Percentiles rank a stretch among this genome's conserved stretches.
phyloP scores from a whole-genome alignment of 179 eudicot genomes.

The Pouteria campechiana region DNA sequence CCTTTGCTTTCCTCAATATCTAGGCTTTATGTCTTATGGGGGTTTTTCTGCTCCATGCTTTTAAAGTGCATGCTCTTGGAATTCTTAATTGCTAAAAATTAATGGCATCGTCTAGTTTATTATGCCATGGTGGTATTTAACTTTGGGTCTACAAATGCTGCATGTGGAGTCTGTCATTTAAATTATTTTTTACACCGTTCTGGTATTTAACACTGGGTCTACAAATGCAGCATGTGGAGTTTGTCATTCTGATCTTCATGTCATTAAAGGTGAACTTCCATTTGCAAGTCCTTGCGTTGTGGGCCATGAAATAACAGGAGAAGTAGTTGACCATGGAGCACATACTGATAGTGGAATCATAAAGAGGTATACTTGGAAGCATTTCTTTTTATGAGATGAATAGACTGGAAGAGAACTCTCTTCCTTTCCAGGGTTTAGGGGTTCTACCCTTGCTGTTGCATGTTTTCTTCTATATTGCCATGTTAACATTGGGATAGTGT shows the following conservation, averaged over 20 bases:
- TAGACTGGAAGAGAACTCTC: too few species aligned
- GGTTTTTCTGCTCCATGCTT: too few species aligned
- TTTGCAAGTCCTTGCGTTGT: slow-evolving; percentile 90
- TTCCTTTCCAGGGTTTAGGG: too few species aligned
- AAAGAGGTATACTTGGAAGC: slow-evolving; percentile 46
- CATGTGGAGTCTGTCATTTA: slow-evolving; percentile 99
- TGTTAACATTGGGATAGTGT: too few species aligned
- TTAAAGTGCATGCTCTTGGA: too few species aligned
- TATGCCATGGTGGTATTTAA: neutral
- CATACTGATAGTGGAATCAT: slow-evolving; percentile 54
- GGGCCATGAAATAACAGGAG: slow-evolving; percentile 99
- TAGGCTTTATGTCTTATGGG: too few species aligned
- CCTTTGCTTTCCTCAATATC: too few species aligned
- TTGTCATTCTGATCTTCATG: slow-evolving; percentile 98
- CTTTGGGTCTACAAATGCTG: slow-evolving; percentile 25
- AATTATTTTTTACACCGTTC: neutral
- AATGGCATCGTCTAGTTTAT: slow-evolving; percentile 4
- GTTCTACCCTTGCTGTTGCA: too few species aligned
- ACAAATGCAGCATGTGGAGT: slow-evolving; percentile 85
- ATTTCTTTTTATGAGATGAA: neutral
- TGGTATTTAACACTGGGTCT: slow-evolving; percentile 1
- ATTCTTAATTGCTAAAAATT: too few species aligned
- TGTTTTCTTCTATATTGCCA: too few species aligned
- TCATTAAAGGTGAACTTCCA: slow-evolving; percentile 95
- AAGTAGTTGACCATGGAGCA: slow-evolving; percentile 92